Conservation (phyloP, 352 stramenopile species). For the Phytophthora tentaculata region DNA sequence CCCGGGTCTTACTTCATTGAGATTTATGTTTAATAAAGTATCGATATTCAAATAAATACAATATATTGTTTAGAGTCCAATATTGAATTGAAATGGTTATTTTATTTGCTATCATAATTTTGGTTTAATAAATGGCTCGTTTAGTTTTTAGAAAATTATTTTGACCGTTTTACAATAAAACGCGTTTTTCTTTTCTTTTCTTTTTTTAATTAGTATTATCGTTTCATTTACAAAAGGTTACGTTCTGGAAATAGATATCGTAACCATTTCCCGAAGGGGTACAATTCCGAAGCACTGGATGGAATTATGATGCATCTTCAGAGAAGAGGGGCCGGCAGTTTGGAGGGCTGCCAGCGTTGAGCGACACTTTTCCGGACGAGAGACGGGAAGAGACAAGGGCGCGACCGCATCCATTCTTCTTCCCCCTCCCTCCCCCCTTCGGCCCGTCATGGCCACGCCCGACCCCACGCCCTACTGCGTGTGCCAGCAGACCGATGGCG, state of each 20-base stretch:
- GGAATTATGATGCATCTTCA: constrained; percentile 14
- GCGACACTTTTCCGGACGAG: constrained; percentile 18
- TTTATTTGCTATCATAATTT: too few species aligned
- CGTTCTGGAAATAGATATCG: constrained; percentile 11
- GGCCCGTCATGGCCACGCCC: constrained; percentile 42
- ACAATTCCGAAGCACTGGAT: constrained; percentile 15
- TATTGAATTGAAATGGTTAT: too few species aligned
- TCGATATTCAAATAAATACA: too few species aligned
- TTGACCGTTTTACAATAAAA: too few species aligned
- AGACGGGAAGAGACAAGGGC: constrained; percentile 17
- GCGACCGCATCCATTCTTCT: constrained; percentile 7
- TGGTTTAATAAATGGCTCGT: too few species aligned
- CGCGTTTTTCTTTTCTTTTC: too few species aligned
- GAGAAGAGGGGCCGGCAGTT: constrained; percentile 18
- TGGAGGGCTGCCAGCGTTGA: constrained; percentile 9
- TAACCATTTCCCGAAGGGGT: constrained; percentile 20
- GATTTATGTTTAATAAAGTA: too few species aligned
- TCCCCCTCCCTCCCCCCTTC: neutral
- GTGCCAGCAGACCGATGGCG: constrained; percentile 81
- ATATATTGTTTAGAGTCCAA: too few species aligned
- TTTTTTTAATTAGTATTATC: too few species aligned
- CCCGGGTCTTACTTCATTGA: too few species aligned
- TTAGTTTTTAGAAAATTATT: too few species aligned
- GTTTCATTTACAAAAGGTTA: constrained; percentile 1
- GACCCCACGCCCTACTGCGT: constrained; percentile 80